Evolutionary conservation across 345 rosid genomes (phyloP), one percentile per base, ranked within the genome.

Genomic region (Carallia pectinifolia): DNA sequence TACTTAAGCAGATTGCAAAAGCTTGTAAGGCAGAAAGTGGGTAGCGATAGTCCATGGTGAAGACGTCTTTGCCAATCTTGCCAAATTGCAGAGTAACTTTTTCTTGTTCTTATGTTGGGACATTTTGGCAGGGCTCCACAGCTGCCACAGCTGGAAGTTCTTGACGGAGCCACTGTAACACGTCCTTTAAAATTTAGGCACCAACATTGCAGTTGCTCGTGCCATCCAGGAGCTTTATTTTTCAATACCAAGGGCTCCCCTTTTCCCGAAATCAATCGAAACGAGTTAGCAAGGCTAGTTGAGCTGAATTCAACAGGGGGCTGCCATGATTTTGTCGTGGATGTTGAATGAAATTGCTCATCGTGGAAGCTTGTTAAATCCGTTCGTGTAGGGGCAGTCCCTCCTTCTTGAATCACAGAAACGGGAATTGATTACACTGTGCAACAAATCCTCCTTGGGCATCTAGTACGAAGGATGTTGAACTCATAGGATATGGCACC

Each of bases 141-240:
- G 88, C 83, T 39, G 96, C 93, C 23, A 89, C 94, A 93, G 80
- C 88, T 93, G 98, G 62, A 93, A 93, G 74, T 93, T 93, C 81
- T 93, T 93, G 38, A 93, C 97, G 1, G 98, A 93, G 98, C 98
- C 34, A 93, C 94, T 0, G 97, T 88, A 5, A 89, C 98, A 27
- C 98, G 90, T 6, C 97, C 98, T 81, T 82, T 93, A 68, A 91
- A 91, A 76, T 91, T 93, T 0, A 93, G 77, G 81, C 98, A 93
- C 98, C 98, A 89, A 73, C 97, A 93, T 62, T 91, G 98, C 53
- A 90, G 80, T 76, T 91, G 98, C 64, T 91, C 98, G 62, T 93
- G 98, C 98, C 98, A 93, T 76, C 98, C 87, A 58, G 98, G 98
- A 3, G 91, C 85, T 78, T 93, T 93, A 77, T 93, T 93, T 79